phyloP scores from a whole-genome alignment of 345 rosid genomes.

The Rubroshorea leprosula region DNA sequence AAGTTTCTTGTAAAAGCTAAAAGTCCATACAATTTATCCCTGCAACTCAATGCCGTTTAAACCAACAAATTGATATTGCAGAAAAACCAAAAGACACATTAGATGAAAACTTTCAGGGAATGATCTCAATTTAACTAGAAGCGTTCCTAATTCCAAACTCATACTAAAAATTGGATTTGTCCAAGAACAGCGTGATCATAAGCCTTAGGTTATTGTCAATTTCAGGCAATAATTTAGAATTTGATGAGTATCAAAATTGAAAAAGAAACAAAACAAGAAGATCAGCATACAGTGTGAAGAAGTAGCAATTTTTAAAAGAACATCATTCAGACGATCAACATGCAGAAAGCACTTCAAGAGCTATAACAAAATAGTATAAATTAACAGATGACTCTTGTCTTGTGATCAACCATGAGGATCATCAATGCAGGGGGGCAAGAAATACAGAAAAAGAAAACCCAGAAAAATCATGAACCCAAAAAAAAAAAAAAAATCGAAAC shows the following conservation, averaged over 20 bases:
- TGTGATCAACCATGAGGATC: background rate
- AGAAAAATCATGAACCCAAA: background rate
- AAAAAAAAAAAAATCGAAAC: no score
- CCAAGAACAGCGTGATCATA: background rate
- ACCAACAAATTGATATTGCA: background rate
- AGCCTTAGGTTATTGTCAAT: no score
- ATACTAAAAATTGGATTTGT: background rate
- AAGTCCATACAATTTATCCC: background rate
- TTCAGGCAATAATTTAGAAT: no score
- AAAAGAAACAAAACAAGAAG: no score
- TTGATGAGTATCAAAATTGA: no score
- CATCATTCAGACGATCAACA: background rate
- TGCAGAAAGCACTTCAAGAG: no score
- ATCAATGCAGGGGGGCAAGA: background rate
- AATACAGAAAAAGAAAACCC: background rate
- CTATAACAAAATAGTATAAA: background rate
- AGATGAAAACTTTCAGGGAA: background rate
- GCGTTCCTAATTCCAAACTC: background rate
- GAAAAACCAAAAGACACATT: background rate
- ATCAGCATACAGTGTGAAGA: no score
- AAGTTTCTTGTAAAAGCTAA: background rate
- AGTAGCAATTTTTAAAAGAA: no score
- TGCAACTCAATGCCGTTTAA: background rate
- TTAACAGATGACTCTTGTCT: background rate
- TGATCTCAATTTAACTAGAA: conserved; percentile 3